phyloP scores from a whole-genome alignment of 2,329 filamentous ascomycete species.

The Periconia macrospinosa region DNA sequence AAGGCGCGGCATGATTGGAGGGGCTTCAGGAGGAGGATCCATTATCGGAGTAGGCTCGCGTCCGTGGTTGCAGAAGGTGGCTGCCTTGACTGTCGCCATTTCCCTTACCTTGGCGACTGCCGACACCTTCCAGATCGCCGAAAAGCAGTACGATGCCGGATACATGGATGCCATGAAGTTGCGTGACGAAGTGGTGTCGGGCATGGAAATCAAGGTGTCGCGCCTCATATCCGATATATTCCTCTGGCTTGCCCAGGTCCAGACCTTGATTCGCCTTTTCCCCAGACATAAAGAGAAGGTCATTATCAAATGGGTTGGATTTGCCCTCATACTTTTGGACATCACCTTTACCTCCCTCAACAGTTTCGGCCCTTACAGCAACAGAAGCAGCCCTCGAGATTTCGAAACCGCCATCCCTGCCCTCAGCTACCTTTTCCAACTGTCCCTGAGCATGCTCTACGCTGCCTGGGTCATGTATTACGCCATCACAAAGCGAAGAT shows the following conservation, averaged over 20 bases:
- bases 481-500: conserved; percentile 85
- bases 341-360: conserved; percentile 90
- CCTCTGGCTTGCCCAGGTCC: conserved; percentile 94
- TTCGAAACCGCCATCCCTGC: conserved; percentile 92
- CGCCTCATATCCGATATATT: conserved; percentile 95
- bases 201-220: conserved; percentile 84
- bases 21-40: conserved; percentile 62
- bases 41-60: conserved; percentile 86
- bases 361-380: conserved; percentile 67
- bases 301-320: conserved; percentile 98
- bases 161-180: conserved; percentile 77
- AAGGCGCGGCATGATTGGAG: conserved; percentile 80
- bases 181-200: conserved; percentile 78
- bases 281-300: conserved; percentile 96
- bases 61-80: conserved; percentile 83
- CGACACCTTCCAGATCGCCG: conserved; percentile 84
- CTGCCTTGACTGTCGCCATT: conserved; percentile 67
- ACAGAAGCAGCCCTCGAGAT: conserved; percentile 65
- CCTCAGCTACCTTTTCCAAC: conserved; percentile 85
- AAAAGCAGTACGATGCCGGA: conserved; percentile 76
- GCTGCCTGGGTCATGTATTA: conserved; percentile 95
- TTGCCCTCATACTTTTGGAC: conserved; percentile 88
- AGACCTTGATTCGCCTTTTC: conserved; percentile 93
- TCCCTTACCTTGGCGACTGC: conserved; percentile 92
- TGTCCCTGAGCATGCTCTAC: conserved; percentile 83